Base-by-base conservation (phyloP, 2,329 filamentous ascomycete species). In the Harringtonia aguacate region DNA sequence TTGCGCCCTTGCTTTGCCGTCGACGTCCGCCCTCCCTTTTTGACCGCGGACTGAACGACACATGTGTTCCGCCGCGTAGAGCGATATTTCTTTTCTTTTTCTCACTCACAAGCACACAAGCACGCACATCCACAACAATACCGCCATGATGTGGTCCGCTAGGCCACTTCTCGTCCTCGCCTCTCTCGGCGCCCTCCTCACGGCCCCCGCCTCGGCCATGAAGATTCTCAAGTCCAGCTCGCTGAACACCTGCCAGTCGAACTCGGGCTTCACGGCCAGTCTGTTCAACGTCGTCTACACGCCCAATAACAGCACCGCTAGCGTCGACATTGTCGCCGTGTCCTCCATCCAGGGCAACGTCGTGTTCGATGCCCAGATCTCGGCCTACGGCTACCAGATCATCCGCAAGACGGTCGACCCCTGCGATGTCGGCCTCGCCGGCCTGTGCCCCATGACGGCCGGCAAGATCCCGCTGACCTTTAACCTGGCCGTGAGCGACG, bases 401-500 rank as follows among this genome's bases (percentile, higher is more conserved):
- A 59, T 85, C 50, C 73, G 69, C 44, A 63, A 73, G 48, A 73
- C 67, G 12, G 60, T 92, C 51, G 67, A 90, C 59, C 86, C 86
- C 22, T 94, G 86, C 66, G 63, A 69, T 15, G 61, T 68, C 36
- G 66, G 72, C 49, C 68, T 88, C 43, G 60, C 69, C 37, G 84
- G 84, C 49, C 72, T 94, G 58, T 94, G 86, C 60, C 86, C 86
- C 36, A 89, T 92, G 85, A 79, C 73, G 49, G 74, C 84, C 5
- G 86, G 84, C 48, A 76, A 79, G 47, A 55, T 62, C 41, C 51
- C 52, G 43, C 55, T 61, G 49, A 57, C 53, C 40, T 84, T 83
- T 57, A 84, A 84, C 57, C 61, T 85, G 30, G 63, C 66, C 7
- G 63, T 88, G 35, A 64, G 70, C 18, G 53, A 61, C 17, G 65